phyloP scores from a whole-genome alignment of 768 basidiomycete species.

The Naganishia vishniacii region DNA sequence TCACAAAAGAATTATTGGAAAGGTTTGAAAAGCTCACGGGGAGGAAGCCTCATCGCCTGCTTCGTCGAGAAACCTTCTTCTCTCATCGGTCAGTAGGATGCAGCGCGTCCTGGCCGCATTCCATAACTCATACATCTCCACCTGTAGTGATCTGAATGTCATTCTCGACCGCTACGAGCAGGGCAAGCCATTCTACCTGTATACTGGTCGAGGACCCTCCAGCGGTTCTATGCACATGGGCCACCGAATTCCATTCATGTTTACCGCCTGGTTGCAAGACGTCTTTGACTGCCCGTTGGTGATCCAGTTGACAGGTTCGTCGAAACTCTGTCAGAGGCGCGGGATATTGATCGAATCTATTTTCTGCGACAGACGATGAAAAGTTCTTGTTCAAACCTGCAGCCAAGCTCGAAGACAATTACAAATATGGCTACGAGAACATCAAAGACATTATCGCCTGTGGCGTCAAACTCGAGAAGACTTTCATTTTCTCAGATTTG shows the following conservation, averaged over 20 bases:
- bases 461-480: slow-evolving; percentile 83
- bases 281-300: slow-evolving; percentile 92
- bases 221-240: slow-evolving; percentile 97
- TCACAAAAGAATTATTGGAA: slow-evolving; percentile 70
- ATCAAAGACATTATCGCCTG: slow-evolving; percentile 96
- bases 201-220: slow-evolving; percentile 93
- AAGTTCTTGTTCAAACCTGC: slow-evolving; percentile 89
- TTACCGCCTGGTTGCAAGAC: slow-evolving; percentile 97
- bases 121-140: slow-evolving; percentile 10
- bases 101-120: too few species aligned
- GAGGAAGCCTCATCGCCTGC: slow-evolving; percentile 73
- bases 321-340: background rate
- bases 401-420: slow-evolving; percentile 81
- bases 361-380: slow-evolving; percentile 69
- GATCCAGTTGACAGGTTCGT: slow-evolving; percentile 82
- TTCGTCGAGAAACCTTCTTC: slow-evolving; percentile 92
- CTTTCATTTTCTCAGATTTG: slow-evolving; percentile 94
- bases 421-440: slow-evolving; percentile 73
- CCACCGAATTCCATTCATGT: slow-evolving; percentile 93
- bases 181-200: slow-evolving; percentile 94
- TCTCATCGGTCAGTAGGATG: slow-evolving; percentile 74
- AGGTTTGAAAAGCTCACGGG: slow-evolving; percentile 91
- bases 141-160: slow-evolving; percentile 74
- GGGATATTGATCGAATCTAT: background rate
- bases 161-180: slow-evolving; percentile 94